Base-by-base conservation (phyloP, 2,329 filamentous ascomycete genomes). In the Alternaria gansuensis region DNA sequence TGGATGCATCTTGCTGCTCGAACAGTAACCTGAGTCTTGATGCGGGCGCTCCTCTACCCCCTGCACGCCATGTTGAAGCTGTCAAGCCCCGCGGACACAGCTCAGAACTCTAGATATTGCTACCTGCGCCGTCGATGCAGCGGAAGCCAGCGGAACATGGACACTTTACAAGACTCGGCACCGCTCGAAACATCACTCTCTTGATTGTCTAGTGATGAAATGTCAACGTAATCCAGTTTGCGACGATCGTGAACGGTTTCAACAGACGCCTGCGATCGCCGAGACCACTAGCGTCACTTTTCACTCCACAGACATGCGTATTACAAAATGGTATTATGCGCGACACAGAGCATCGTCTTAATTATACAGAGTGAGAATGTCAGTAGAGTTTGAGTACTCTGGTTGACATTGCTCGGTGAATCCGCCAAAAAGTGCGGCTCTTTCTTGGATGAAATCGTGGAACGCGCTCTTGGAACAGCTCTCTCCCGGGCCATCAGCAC, bases 401-500 rank as follows among this genome's bases (percentile, higher is more conserved):
- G 80, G 79, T 29, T 73, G 70, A 66, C 82, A 84, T 56, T 71
- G 74, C 57, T 76, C 70, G 2, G 77, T 77, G 63, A 73, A 84
- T 3, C 76, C 77, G 14, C 80, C 80, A 52, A 82, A 81, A 39
- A 77, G 64, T 34, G 79, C 71, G 0, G 77, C 80, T n/a, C 80
- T 75, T 29, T 74, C 72, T 17, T 75, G 62, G 2, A 85, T 68
- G 55, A 82, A 82, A 0, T 77, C 69, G 29, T 75, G 59, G 65
- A 85, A 84, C 3, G 72, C 69, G 17, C 72, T 71, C 41, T 77
- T 76, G 2, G 77, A 79, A 64, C 84, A 86, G 64, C 81, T 84
- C 65, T 81, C 81, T 7, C 80, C 78, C 2, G 83, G 83, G 0
- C 83, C 83, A 65, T 83, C 80, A 24, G 71, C 72, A 68, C 84